Evolutionary conservation across 1,139 yeast genomes (phyloP), one percentile per base, ranked within the genome.

Genomic region (Pichia sp.): DNA sequence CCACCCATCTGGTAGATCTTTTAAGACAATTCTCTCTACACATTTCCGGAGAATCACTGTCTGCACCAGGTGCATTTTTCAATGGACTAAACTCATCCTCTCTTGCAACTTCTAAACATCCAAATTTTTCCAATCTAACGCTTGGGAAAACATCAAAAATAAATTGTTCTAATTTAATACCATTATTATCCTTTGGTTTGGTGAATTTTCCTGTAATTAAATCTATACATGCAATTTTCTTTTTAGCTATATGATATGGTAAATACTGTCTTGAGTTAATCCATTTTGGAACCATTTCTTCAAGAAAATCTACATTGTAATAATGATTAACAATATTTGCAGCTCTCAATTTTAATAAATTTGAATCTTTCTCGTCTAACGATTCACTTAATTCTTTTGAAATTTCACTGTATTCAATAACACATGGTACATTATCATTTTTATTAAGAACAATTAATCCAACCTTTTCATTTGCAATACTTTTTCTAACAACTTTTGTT

Each of bases 261-360:
- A 94, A 74, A 61, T 68, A 74, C 49, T 79, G 73, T 62, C 78
- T 81, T 26, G 84, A 77, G 6, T 74, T 67, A 49, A 79, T 78
- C 97, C 97, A 90, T 42, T 71, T 61, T 7, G 86, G 83, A 50
- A 89, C 73, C 68, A 72, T 72, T 42, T 69, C 60, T 34, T 71
- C 67, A 60, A 94, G 72, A 60, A 89, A 77, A 31, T 77, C 82
- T 44, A 86, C 87, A 5, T 92, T 83, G 69, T 92, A 94, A 69
- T 90, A 94, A 68, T 94, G 98, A 65, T 94, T 94, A 52, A 92
- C 99, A 56, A 94, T 94, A 68, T 94, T 94, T 29, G 97, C 99
- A 7, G 97, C 97, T 58, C 98, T 77, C 61, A 88, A 77, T 57
- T 78, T 79, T 53, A 94, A 73, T n/a, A 56, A 43, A 59, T 81